Evolutionary conservation across 495 filamentous ascomycete genomes (phyloP).

Genomic region (Parathielavia hyrcaniae): DNA sequence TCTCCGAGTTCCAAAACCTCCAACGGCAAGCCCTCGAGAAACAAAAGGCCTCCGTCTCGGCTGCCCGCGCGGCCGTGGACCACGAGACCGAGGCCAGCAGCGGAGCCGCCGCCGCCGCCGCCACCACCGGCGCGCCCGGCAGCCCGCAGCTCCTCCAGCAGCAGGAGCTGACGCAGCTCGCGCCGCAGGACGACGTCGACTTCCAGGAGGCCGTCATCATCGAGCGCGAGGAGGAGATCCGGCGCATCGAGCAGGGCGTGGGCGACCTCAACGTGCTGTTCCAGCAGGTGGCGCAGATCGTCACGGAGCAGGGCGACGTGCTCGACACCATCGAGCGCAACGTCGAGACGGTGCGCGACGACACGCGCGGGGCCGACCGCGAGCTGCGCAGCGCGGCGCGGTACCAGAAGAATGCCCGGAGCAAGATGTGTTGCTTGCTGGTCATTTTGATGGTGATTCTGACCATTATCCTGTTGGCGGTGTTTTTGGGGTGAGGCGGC

Average conservation of each 20-base stretch:
- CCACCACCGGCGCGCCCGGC: constrained; percentile 20
- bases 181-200: constrained; percentile 90
- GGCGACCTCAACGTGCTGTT: constrained; percentile 95
- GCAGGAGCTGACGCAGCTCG: constrained; percentile 71
- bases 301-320: constrained; percentile 84
- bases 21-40: constrained; percentile 88
- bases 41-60: constrained; percentile 75
- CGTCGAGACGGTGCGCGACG: constrained; percentile 68
- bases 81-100: constrained; percentile 22
- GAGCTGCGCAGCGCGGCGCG: constrained; percentile 76
- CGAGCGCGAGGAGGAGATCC: constrained; percentile 92
- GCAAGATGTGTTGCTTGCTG: constrained; percentile 86
- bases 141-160: constrained; percentile 45
- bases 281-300: constrained; percentile 92
- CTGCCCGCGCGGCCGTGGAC: constrained; percentile 63
- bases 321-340: constrained; percentile 86
- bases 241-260: constrained; percentile 93
- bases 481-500: constrained; percentile 53
- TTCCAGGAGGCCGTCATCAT: constrained; percentile 95
- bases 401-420: constrained; percentile 89
- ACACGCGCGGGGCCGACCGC: constrained; percentile 75
- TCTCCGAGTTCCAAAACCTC: constrained; percentile 83
- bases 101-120: background rate
- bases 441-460: constrained; percentile 86
- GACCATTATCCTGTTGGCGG: constrained; percentile 80